Base-by-base conservation (phyloP, 192 early-diverging fungal genomes). In the Coemansia sp. region DNA sequence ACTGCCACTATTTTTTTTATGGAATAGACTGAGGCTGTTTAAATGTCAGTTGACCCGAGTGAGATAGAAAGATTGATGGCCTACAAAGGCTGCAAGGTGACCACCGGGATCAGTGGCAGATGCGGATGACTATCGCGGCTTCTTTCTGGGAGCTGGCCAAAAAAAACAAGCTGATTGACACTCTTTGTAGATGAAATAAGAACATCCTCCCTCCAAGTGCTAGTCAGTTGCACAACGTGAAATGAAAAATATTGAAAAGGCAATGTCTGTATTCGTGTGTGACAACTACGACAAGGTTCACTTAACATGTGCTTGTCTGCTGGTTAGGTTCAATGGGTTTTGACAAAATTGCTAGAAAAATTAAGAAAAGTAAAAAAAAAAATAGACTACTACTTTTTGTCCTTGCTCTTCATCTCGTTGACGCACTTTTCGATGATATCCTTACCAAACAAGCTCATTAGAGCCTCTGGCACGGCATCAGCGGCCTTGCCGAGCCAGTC, bases 351-450 rank as follows among this genome's bases (percentile, higher is more conserved):
- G 26, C 26, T 26, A 26, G 26, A 26, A 26, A 26, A 26, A 26
- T 26, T 26, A 26, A 26, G 26, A 26, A 26, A 26, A 26, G 26
- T 49, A 49, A 26, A 19, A 30, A 38, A 59, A 43, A 49, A 62
- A 50, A 62, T 28, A 70, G 49, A 52, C n/a, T 37, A 52, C n/a
- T 37, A 32, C 32, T 60, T 37, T 42, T 61, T 46, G 44, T 49
- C 47, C 8, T 73, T 26, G 26, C 26, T 52, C 33, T 70, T 64
- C 62, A 58, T 42, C 17, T 78, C 68, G 5, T 68, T 40, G 19
- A 74, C 53, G 44, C 78, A 80, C 38, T 80, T 72, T 21, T 72
- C 63, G 39, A 80, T 80, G 35, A 80, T 71, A 26, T 74, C 69
- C 63, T 62, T 75, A 62, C 78, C 78, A 69, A 80, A 75, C 67